Conservation (phyloP, 2,329 filamentous ascomycete species). For the Calonectria crousiana region DNA sequence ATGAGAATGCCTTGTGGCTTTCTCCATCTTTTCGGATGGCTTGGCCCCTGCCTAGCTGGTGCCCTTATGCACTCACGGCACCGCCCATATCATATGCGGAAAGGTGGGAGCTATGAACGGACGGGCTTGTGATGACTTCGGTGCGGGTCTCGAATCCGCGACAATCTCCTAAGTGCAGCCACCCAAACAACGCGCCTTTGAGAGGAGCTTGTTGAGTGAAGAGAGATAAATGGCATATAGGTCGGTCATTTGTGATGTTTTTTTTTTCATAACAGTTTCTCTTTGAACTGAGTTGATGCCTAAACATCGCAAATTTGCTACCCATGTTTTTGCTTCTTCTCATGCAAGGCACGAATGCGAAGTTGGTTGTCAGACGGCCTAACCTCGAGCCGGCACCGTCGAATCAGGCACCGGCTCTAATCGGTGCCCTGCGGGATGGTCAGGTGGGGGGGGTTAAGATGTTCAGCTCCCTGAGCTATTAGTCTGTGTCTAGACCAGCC, state of each 20-base stretch:
- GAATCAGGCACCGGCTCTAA: constrained; percentile 16
- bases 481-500: constrained; percentile 27
- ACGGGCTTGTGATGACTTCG: constrained; percentile 34
- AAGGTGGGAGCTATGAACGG: constrained; percentile 18
- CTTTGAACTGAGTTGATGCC: background rate
- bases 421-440: constrained; percentile 10
- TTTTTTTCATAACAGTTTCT: background rate
- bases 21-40: constrained; percentile 19
- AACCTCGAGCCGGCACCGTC: constrained; percentile 35
- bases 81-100: constrained; percentile 34
- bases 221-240: background rate
- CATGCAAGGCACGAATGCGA: constrained; percentile 32
- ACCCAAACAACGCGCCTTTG: background rate
- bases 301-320: background rate
- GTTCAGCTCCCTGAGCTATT: constrained; percentile 40
- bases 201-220: background rate
- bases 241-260: background rate
- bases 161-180: constrained; percentile 1
- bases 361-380: constrained; percentile 37
- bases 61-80: constrained; percentile 32
- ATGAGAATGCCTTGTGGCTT: constrained; percentile 13
- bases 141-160: constrained; percentile 32
- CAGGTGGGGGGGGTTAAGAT: constrained; percentile 27
- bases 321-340: background rate
- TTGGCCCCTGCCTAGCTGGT: constrained; percentile 29